Evolutionary conservation across 331 rosid genomes (phyloP), one percentile per base, ranked within the genome.

Genomic region (Dryas integrifolia): DNA sequence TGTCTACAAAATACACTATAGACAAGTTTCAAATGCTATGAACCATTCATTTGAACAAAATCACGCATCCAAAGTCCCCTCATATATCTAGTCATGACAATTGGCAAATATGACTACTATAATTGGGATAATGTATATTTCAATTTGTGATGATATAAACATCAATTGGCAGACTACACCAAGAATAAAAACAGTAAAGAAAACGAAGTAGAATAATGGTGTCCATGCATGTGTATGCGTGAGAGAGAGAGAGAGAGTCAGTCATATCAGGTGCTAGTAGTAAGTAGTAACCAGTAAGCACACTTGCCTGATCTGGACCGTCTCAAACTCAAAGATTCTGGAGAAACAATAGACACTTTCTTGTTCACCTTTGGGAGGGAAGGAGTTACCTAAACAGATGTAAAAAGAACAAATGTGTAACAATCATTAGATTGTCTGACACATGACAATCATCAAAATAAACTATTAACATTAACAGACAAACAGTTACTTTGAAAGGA

Each of bases 281-380:
- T 30, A 30, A 30, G 35, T 2, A 30, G 35, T 30, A 30, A 30
- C 35, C 35, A 30, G 35, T 30, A 10, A 52, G 48, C 55, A 58
- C 1, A 38, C 72, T 77, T 69, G 86, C 96, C 98, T 16, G 89
- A 88, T 80, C 87, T 89, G 58, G 98, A 90, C 84, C 87, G 84
- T 68, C 77, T 73, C 40, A 69, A 43, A 77, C 86, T 74, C 62
- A 68, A 57, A 46, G 85, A 79, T 57, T 80, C 84, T 6, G 92
- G 88, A 75, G 92, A 77, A 59, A 62, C 55, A 21, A 73, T 26
- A 58, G 52, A 72, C 8, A 4, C 57, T 15, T 40, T 18, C 72
- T 67, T 26, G 72, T 26, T 18, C 50, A 9, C 47, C 45, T 51
- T 68, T 46, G 12, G 60, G 44, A 10, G 40, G 52, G 6, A 12